A percentile compares a stretch with the other conserved stretches of the same genome.
phyloP scores from a whole-genome alignment of 192 early-diverging fungal genomes.

The Kickxella alabastrina region DNA sequence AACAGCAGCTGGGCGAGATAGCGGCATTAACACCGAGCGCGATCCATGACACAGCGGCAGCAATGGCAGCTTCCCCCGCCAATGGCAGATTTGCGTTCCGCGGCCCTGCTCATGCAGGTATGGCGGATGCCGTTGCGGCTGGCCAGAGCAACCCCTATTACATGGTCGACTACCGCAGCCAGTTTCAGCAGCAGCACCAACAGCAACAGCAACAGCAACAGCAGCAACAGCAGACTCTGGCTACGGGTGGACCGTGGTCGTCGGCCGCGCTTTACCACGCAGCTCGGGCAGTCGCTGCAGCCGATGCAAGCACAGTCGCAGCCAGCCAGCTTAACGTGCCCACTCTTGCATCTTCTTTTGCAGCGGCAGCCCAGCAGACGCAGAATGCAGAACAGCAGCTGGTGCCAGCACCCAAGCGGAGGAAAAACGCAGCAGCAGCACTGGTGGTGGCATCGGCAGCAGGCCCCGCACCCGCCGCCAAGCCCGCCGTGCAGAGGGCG shows the following conservation, averaged over 20 bases:
- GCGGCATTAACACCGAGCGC: no score
- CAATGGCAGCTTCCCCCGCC: neutral
- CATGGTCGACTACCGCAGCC: conserved; percentile 15
- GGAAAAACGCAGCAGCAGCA: conserved; percentile 26
- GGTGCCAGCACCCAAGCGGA: conserved; percentile 34
- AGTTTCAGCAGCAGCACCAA: conserved; percentile 9
- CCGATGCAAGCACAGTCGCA: conserved; percentile 5
- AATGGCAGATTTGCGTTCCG: no score
- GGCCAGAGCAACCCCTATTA: conserved; percentile 26
- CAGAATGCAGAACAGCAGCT: conserved; percentile 5
- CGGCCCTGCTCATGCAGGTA: no score
- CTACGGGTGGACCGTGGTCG: conserved; percentile 18
- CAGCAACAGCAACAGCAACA: conserved; percentile 15
- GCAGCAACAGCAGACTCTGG: conserved; percentile 10
- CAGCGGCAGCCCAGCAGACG: conserved; percentile 13
- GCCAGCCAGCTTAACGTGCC: no score
- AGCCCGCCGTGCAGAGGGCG: conserved; percentile 8
- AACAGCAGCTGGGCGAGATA: conserved; percentile 4
- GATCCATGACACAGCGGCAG: neutral
- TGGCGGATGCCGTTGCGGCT: neutral
- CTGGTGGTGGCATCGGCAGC: conserved; percentile 11
- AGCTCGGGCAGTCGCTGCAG: conserved; percentile 41
- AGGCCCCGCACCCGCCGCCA: conserved; percentile 10
- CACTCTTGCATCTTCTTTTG: conserved; percentile 7
- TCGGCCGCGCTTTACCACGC: conserved; percentile 43